Evolutionary conservation across 2,329 filamentous ascomycete species (phyloP).

Genomic region (Epichloe coenophiala): DNA sequence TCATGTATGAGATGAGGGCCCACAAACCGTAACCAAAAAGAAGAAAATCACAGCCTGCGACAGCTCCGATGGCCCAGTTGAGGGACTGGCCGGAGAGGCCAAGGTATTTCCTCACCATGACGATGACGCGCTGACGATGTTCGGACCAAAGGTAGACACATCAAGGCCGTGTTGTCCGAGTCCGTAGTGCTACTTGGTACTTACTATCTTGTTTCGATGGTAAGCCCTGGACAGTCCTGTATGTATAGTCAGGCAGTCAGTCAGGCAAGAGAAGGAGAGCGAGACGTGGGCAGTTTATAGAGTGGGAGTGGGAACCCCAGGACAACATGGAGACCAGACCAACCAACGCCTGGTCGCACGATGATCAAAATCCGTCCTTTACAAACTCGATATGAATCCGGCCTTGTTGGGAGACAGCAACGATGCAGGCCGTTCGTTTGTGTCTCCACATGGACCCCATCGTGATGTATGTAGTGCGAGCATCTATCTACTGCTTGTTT

Average conservation of each 20-base stretch:
- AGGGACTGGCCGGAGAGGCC: conserved; percentile 52
- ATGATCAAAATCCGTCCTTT: no score
- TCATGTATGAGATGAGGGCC: neutral
- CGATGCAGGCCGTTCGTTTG: neutral
- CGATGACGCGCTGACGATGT: conserved; percentile 7
- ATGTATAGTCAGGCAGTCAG: no score
- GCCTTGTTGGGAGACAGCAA: neutral
- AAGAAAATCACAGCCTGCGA: conserved; percentile 61
- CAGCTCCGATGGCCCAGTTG: conserved; percentile 55
- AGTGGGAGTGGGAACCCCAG: neutral
- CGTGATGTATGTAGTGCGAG: neutral
- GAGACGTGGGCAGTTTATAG: conserved; percentile 1
- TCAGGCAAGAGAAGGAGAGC: neutral
- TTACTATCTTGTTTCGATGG: no score
- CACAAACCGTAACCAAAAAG: conserved; percentile 42
- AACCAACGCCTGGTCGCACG: no score
- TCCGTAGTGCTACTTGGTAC: no score
- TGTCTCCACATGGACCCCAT: neutral
- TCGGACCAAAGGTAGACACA: neutral
- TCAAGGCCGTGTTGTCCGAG: neutral
- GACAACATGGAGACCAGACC: no score
- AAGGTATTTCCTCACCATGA: conserved; percentile 35
- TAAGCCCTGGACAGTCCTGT: no score
- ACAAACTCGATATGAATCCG: neutral
- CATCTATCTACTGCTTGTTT: no score